These are phyloP conservation scores for Heritiera littoralis DNA, from an alignment of 345 rosid species.

Conservation along the genomic window DNA sequence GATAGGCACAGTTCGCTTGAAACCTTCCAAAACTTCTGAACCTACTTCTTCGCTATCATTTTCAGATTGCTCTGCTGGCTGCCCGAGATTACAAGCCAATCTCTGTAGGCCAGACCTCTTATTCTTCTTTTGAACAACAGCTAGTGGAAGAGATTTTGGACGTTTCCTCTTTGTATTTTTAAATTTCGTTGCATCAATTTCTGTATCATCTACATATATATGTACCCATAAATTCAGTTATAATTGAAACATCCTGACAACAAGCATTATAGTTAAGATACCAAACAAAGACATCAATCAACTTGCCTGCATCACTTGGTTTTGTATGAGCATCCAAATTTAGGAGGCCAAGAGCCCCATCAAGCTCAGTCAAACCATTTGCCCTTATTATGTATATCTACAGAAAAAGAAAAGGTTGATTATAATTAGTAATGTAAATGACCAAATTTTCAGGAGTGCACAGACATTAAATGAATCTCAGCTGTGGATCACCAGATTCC, in stretches of 20 bases:
- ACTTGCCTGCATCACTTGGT: slow-evolving; percentile 28
- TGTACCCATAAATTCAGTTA: slow-evolving; percentile 4
- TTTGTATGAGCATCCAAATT: slow-evolving; percentile 38
- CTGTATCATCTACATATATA: slow-evolving; percentile 24
- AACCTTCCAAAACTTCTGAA: slow-evolving; percentile 67
- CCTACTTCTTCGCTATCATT: slow-evolving; percentile 67
- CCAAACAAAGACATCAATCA: slow-evolving; percentile 10
- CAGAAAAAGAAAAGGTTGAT: slow-evolving; percentile 21
- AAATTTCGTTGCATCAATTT: slow-evolving; percentile 5
- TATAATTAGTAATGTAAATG: slow-evolving; percentile 4
- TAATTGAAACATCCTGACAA: slow-evolving; percentile 16
- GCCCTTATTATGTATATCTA: slow-evolving; percentile 67
- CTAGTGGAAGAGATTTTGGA: slow-evolving; percentile 48
- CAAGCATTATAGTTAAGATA: slow-evolving; percentile 13
- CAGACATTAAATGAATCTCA: neutral
- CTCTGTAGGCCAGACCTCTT: slow-evolving; percentile 33
- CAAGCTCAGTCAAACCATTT: slow-evolving; percentile 57
- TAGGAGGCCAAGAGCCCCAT: slow-evolving; percentile 70
- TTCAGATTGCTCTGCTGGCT: slow-evolving; percentile 51
- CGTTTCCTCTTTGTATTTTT: slow-evolving; percentile 45
- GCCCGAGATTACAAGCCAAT: slow-evolving; percentile 27
- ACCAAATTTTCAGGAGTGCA: slow-evolving; percentile 5
- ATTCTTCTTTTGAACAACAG: slow-evolving; percentile 44
- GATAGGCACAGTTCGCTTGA: slow-evolving; percentile 40
- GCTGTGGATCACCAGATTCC: neutral